These are phyloP conservation scores for Monosporozyma unispora DNA, from an alignment of 805 yeast genomes.

Conservation along the genomic window DNA sequence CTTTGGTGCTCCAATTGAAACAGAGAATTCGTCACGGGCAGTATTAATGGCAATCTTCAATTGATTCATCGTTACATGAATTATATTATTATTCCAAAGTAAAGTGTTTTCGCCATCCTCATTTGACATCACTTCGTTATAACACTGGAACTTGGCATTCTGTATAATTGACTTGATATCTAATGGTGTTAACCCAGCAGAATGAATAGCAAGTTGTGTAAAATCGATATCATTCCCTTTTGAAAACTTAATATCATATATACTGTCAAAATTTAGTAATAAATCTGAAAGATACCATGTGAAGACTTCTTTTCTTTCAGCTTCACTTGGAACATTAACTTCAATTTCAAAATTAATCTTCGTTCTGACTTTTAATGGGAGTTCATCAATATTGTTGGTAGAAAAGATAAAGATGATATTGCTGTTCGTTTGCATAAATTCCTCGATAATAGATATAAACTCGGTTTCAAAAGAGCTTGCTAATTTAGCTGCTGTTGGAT, in stretches of 20 bases:
- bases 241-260: neutral
- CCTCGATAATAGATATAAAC: constrained; percentile 47
- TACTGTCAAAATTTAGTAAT: constrained; percentile 15
- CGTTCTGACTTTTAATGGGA: constrained; percentile 59
- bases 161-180: constrained; percentile 67
- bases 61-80: constrained; percentile 45
- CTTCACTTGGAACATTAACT: constrained; percentile 69
- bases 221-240: constrained; percentile 34
- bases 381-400: constrained; percentile 53
- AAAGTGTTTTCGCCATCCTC: constrained; percentile 25
- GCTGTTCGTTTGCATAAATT: constrained; percentile 34
- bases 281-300: constrained; percentile 35
- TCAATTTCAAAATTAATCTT: constrained; percentile 68
- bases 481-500: constrained; percentile 29
- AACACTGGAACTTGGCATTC: constrained; percentile 51
- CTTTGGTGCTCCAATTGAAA: constrained; percentile 92
- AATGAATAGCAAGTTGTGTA: constrained; percentile 60
- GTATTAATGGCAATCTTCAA: constrained; percentile 45
- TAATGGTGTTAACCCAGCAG: constrained; percentile 86
- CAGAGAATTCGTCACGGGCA: constrained; percentile 83
- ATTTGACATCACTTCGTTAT: constrained; percentile 28
- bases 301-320: constrained; percentile 61
- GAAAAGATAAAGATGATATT: constrained; percentile 54
- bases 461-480: constrained; percentile 35
- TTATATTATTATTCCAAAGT: constrained; percentile 17